A percentile compares a stretch with the other conserved stretches of the same genome.
Conservation (phyloP, 352 stramenopile species). For the Pythium grandisporangium region DNA sequence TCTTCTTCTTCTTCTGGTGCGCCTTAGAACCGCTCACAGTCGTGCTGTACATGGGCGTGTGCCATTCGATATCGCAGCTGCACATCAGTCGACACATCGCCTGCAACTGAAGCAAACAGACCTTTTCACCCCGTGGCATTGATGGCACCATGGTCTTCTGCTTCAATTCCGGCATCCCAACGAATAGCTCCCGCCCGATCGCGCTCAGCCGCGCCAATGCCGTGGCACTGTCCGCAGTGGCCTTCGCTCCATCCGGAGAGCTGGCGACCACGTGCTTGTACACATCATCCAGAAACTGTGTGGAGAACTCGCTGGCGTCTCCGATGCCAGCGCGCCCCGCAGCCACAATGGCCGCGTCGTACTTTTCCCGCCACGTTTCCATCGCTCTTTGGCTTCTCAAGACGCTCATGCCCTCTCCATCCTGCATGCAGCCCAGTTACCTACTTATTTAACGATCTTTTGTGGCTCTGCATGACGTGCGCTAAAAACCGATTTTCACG, state of each 20-base stretch:
- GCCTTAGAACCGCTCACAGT: no score
- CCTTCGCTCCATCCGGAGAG: background rate
- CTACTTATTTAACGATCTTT: no score
- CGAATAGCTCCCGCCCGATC: slow-evolving; percentile 7
- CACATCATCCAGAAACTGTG: slow-evolving; percentile 4
- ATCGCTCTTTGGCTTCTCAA: background rate
- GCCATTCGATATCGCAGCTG: slow-evolving; percentile 17
- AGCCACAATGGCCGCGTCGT: slow-evolving; percentile 6
- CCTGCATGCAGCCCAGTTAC: no score
- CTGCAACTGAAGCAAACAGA: slow-evolving; percentile 57
- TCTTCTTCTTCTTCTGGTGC: slow-evolving; percentile 1
- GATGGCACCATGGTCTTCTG: slow-evolving; percentile 7
- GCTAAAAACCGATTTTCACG: no score
- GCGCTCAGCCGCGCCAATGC: slow-evolving; percentile 8
- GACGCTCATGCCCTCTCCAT: no score
- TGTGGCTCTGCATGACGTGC: no score
- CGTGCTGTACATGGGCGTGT: no score
- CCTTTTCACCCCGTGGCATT: slow-evolving; percentile 20
- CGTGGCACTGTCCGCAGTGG: background rate
- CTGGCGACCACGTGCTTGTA: no score
- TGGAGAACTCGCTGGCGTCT: slow-evolving; percentile 2
- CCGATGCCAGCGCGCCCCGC: background rate
- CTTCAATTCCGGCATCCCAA: slow-evolving; percentile 7
- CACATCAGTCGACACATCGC: slow-evolving; percentile 40
- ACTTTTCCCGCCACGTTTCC: slow-evolving; percentile 15